These are phyloP conservation scores for Cystoderma amianthinum DNA, from an alignment of 768 basidiomycete genomes.

Conservation along the genomic window DNA sequence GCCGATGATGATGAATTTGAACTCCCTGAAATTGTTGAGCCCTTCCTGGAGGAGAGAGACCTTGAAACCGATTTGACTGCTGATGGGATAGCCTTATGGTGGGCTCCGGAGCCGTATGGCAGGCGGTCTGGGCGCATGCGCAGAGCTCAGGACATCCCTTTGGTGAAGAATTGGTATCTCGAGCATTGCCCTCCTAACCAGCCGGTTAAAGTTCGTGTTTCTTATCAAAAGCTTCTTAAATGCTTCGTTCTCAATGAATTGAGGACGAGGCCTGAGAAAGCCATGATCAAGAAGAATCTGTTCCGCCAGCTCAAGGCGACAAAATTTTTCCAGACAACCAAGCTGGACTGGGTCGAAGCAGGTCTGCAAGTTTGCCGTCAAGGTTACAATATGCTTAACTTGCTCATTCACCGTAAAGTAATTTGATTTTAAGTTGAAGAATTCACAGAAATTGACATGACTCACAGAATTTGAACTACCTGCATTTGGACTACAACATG, in stretches of 20 bases:
- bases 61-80: conserved; percentile 89
- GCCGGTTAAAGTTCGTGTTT: conserved; percentile 96
- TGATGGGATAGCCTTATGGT: conserved; percentile 96
- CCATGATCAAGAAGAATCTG: conserved; percentile 96
- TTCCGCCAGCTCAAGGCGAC: conserved; percentile 97
- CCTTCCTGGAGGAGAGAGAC: conserved; percentile 76
- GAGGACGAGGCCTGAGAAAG: conserved; percentile 82
- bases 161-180: conserved; percentile 98
- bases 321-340: conserved; percentile 99
- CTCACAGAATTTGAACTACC: conserved; percentile 77
- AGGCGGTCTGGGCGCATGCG: conserved; percentile 89
- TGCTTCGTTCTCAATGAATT: conserved; percentile 94
- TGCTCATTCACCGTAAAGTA: conserved; percentile 97
- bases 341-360: conserved; percentile 98
- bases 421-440: not conserved
- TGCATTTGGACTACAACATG: conserved; percentile 97
- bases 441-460: conserved; percentile 3
- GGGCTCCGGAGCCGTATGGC: conserved; percentile 95
- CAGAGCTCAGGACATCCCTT: conserved; percentile 89
- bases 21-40: conserved; percentile 67
- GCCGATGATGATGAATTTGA: conserved; percentile 85
- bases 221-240: conserved; percentile 97
- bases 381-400: conserved; percentile 99
- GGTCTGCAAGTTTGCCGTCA: conserved; percentile 98
- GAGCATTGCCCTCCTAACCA: conserved; percentile 97